phyloP scores from a whole-genome alignment of 371 early-diverging fungal genomes.

The Quaeritorhiza haematococci region DNA sequence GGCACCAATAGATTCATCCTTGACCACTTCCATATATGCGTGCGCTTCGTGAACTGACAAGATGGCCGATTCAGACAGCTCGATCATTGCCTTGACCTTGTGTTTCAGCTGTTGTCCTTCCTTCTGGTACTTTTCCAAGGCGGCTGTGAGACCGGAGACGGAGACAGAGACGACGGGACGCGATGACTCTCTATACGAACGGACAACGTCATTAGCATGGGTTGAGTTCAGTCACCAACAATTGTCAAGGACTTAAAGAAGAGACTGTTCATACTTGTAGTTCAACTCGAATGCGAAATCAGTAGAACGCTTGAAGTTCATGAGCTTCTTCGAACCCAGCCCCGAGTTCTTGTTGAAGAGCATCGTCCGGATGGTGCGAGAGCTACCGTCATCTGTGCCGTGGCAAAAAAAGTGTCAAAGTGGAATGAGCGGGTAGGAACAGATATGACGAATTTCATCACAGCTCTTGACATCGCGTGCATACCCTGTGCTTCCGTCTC shows the following conservation, averaged over 20 bases:
- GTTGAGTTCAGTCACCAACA: too few species aligned
- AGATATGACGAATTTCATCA: too few species aligned
- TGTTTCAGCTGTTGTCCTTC: conserved; percentile 54
- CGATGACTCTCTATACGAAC: conserved; percentile 32
- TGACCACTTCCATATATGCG: conserved; percentile 50
- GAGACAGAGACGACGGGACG: conserved; percentile 53
- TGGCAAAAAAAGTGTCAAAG: too few species aligned
- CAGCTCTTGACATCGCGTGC: conserved; percentile 26
- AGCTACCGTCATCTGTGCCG: neutral
- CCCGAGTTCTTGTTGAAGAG: conserved; percentile 61
- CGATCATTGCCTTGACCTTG: conserved; percentile 76
- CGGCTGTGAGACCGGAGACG: conserved; percentile 66
- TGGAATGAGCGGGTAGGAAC: neutral
- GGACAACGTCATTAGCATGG: conserved; percentile 17
- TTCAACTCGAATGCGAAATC: conserved; percentile 76
- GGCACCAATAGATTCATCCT: conserved; percentile 16
- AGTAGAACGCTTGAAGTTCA: conserved; percentile 72
- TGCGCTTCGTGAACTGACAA: conserved; percentile 26
- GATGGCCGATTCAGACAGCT: conserved; percentile 59
- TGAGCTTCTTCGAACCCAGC: conserved; percentile 73
- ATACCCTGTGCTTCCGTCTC: conserved; percentile 54
- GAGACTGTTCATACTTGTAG: too few species aligned
- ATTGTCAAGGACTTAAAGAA: too few species aligned
- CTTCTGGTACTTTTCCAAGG: conserved; percentile 57
- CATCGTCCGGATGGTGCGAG: conserved; percentile 36